phyloP scores from a whole-genome alignment of 2,329 filamentous ascomycete species.

The Alternaria sp. region DNA sequence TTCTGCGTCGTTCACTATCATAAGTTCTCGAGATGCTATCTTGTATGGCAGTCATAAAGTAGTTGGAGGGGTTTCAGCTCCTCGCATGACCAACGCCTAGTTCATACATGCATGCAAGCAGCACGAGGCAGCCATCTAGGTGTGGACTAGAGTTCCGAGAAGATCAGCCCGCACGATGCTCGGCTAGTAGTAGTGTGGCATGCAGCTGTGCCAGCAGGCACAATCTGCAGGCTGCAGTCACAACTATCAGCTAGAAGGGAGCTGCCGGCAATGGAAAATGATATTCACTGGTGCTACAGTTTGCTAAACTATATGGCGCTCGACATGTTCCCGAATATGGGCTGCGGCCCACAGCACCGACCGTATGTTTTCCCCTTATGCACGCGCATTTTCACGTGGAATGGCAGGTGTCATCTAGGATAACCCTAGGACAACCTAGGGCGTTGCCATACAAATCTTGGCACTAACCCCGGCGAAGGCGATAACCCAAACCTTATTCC shows the following conservation, averaged over 20 bases:
- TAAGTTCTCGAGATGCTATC: neutral
- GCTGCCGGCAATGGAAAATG: slow-evolving; percentile 1
- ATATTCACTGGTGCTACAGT: neutral
- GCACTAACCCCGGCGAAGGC: slow-evolving; percentile 28
- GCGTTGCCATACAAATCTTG: slow-evolving; percentile 19
- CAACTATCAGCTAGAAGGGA: slow-evolving; percentile 8
- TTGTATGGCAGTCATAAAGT: neutral
- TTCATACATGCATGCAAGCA: slow-evolving; percentile 15
- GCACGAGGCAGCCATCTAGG: slow-evolving; percentile 7
- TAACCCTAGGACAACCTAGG: slow-evolving; percentile 18
- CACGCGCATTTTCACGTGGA: slow-evolving; percentile 22
- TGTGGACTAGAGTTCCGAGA: slow-evolving; percentile 8
- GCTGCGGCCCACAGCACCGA: slow-evolving; percentile 1
- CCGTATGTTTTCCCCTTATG: slow-evolving; percentile 6
- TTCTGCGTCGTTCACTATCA: neutral
- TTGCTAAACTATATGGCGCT: slow-evolving; percentile 1
- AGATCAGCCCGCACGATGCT: slow-evolving; percentile 7
- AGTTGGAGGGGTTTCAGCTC: neutral
- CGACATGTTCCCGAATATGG: slow-evolving; percentile 4
- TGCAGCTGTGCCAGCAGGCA: slow-evolving; percentile 5
- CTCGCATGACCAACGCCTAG: slow-evolving; percentile 6
- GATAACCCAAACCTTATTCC: slow-evolving; percentile 29
- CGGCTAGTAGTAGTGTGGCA: slow-evolving; percentile 10
- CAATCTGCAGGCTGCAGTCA: slow-evolving; percentile 3
- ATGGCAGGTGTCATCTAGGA: slow-evolving; percentile 22